Conservation (phyloP, 352 stramenopile genomes). For the Phytophthora hybrid region DNA sequence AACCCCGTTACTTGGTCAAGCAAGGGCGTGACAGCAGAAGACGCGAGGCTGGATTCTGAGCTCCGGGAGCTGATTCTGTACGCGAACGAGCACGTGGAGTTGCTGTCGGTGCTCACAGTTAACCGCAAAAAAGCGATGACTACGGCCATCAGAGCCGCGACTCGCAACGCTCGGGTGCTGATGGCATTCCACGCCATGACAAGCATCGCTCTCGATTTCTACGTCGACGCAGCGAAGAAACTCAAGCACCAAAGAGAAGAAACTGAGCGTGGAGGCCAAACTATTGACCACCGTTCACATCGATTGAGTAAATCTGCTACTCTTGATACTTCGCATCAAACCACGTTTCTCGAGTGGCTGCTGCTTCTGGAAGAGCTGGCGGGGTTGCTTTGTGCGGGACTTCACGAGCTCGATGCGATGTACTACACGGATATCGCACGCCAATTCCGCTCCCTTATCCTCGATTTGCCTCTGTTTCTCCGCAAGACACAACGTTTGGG, state of each 20-base stretch:
- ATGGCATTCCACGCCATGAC: conserved; percentile 45
- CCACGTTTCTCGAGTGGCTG: conserved; percentile 43
- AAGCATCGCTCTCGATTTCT: conserved; percentile 50
- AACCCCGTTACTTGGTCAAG: conserved; percentile 7
- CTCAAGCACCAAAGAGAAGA: background rate
- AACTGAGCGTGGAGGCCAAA: background rate
- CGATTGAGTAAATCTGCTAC: background rate
- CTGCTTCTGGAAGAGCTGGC: conserved; percentile 50
- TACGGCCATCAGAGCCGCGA: conserved; percentile 36
- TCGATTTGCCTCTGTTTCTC: conserved; percentile 49
- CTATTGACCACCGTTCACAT: background rate
- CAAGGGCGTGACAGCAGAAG: conserved; percentile 22
- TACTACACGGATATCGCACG: conserved; percentile 47
- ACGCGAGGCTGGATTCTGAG: conserved; percentile 29
- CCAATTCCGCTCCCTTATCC: conserved; percentile 41
- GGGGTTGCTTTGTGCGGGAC: conserved; percentile 48
- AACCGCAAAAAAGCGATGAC: conserved; percentile 55
- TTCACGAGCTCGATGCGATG: conserved; percentile 47
- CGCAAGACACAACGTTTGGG: conserved; percentile 48
- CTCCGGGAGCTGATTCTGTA: conserved; percentile 44
- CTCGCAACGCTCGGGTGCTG: conserved; percentile 46
- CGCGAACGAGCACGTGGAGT: conserved; percentile 33
- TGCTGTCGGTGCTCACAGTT: conserved; percentile 43
- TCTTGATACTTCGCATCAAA: conserved; percentile 1
- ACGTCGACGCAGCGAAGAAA: conserved; percentile 37